Evolutionary conservation across 192 early-diverging fungal species (phyloP).

Genomic region (Backusella tuberculispora): DNA sequence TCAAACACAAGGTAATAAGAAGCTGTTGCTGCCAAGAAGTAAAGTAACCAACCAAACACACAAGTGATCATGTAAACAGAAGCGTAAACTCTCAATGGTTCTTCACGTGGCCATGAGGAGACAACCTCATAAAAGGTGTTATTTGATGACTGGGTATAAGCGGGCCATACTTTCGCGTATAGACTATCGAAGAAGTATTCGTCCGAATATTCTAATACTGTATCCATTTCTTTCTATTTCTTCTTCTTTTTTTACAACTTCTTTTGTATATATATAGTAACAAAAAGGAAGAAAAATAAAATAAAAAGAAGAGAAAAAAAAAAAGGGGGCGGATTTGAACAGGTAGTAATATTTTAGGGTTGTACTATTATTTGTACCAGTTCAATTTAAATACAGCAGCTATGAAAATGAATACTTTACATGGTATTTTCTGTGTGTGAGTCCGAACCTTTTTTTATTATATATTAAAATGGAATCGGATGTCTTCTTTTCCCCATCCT

Average conservation of each 20-base stretch:
- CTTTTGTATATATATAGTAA: neutral
- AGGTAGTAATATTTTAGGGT: neutral
- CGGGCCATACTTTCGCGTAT: conserved; percentile 46
- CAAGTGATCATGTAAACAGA: conserved; percentile 68
- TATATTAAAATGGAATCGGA: too few relatives aligned
- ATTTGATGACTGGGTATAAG: conserved; percentile 39
- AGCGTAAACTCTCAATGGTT: conserved; percentile 68
- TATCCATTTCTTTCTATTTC: conserved; percentile 56
- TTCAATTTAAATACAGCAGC: neutral
- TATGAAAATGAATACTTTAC: neutral
- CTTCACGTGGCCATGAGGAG: conserved; percentile 57
- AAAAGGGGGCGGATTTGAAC: neutral
- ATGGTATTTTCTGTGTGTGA: conserved; percentile 8
- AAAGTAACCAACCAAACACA: conserved; percentile 77
- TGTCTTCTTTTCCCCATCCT: too few relatives aligned
- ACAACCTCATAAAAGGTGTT: conserved; percentile 41
- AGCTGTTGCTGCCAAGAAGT: conserved; percentile 73
- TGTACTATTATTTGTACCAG: conserved; percentile 10
- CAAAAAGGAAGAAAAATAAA: neutral
- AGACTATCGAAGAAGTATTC: conserved; percentile 63
- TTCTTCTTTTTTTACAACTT: too few relatives aligned
- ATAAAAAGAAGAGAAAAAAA: neutral
- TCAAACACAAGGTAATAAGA: conserved; percentile 91
- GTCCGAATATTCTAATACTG: conserved; percentile 64
- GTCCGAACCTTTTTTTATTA: neutral